Evolutionary conservation across 2,329 filamentous ascomycete species (phyloP).

Genomic region (Colletotrichum lini): DNA sequence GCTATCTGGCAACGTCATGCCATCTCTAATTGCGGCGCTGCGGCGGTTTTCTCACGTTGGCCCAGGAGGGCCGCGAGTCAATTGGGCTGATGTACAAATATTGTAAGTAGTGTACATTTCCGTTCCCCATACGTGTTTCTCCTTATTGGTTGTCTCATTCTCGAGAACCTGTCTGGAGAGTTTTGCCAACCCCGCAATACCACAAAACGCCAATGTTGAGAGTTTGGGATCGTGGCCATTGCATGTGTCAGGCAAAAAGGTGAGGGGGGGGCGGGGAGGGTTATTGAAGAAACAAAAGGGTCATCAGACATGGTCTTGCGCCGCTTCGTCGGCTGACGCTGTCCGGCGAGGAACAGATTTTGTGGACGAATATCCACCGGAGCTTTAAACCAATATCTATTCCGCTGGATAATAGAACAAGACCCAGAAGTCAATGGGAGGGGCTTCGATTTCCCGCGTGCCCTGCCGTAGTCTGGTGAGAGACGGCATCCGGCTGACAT

Average conservation of each 20-base stretch:
- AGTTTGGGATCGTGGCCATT: background rate
- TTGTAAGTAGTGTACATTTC: background rate
- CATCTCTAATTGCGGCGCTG: background rate
- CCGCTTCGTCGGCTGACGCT: too few relatives aligned
- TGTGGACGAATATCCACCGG: background rate
- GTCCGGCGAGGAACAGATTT: background rate
- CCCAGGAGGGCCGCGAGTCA: background rate
- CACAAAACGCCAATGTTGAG: background rate
- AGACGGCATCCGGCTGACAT: background rate
- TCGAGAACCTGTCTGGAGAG: background rate
- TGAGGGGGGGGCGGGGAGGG: too few relatives aligned
- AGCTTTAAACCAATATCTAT: background rate
- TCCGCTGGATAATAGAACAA: background rate
- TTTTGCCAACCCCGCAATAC: background rate
- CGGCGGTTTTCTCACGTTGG: background rate
- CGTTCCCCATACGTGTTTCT: background rate
- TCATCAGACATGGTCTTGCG: background rate
- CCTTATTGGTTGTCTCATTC: background rate
- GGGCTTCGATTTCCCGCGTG: background rate
- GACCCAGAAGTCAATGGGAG: too few relatives aligned
- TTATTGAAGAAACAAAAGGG: background rate
- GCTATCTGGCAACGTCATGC: background rate
- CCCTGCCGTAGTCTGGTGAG: background rate
- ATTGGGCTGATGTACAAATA: too few relatives aligned
- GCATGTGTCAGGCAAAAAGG: background rate